Conservation (phyloP, 2,329 filamentous ascomycete genomes). For the Xylogone sp. region DNA sequence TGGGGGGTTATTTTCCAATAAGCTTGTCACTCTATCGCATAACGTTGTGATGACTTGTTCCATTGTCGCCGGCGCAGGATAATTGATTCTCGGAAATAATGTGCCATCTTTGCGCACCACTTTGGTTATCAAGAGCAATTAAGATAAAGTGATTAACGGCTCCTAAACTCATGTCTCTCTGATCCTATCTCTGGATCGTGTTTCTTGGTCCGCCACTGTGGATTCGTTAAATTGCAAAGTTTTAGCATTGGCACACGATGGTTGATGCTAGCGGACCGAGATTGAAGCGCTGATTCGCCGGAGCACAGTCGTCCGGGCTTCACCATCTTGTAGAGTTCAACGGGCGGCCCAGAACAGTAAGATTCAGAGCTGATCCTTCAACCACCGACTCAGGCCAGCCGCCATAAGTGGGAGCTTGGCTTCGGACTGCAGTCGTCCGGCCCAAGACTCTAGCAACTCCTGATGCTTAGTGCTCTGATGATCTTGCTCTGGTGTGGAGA, state of each 20-base stretch:
- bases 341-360: background rate
- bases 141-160: too few species aligned
- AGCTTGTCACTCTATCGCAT: constrained; percentile 1
- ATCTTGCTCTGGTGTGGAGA: background rate
- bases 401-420: background rate
- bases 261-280: background rate
- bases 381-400: background rate
- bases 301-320: background rate
- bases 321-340: background rate
- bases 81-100: background rate
- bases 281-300: background rate
- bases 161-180: background rate
- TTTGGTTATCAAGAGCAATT: too few species aligned
- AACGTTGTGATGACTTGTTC: constrained; percentile 3
- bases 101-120: background rate
- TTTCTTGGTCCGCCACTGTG: background rate
- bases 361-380: background rate
- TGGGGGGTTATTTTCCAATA: constrained; percentile 1
- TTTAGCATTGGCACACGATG: background rate
- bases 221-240: background rate
- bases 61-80: background rate
- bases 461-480: background rate
- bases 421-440: background rate
- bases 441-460: background rate
- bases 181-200: background rate